phyloP scores from a whole-genome alignment of 2,329 filamentous ascomycete genomes.

The Fusarium mexicanum region DNA sequence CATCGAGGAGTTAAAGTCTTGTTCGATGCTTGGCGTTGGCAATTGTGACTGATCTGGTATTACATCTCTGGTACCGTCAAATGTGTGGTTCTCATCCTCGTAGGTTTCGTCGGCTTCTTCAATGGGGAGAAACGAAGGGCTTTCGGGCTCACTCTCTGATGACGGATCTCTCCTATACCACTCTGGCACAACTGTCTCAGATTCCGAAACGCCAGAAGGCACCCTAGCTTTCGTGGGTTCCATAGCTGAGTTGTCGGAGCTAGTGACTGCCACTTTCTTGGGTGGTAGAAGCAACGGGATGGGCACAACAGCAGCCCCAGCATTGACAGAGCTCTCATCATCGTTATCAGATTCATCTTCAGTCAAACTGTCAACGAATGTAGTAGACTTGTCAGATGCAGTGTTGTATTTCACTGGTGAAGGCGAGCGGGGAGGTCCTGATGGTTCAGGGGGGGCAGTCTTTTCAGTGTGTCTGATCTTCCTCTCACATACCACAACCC shows the following conservation, averaged over 20 bases:
- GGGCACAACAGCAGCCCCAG: slow-evolving; percentile 22
- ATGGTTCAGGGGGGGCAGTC: slow-evolving; percentile 37
- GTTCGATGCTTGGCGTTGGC: slow-evolving; percentile 29
- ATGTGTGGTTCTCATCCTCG: slow-evolving; percentile 1
- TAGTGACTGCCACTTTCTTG: slow-evolving; percentile 13
- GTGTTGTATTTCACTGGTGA: slow-evolving; percentile 30
- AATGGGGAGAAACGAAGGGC: slow-evolving; percentile 30
- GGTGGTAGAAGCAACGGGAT: slow-evolving; percentile 37
- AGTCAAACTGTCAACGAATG: slow-evolving; percentile 12
- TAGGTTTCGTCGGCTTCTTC: slow-evolving; percentile 30
- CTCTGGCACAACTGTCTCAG: slow-evolving; percentile 36
- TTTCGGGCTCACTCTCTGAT: slow-evolving; percentile 24
- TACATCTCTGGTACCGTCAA: slow-evolving; percentile 33
- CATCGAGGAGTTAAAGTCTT: slow-evolving; percentile 11
- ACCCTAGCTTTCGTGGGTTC: slow-evolving; percentile 28
- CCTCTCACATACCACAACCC: slow-evolving; percentile 81
- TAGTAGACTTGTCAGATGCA: slow-evolving; percentile 8
- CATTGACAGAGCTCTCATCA: slow-evolving; percentile 27
- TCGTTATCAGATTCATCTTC: slow-evolving; percentile 28
- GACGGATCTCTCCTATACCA: slow-evolving; percentile 22
- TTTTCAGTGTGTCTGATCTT: slow-evolving; percentile 75
- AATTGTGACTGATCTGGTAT: slow-evolving; percentile 13
- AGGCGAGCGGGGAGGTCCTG: slow-evolving; percentile 34
- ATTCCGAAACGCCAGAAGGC: slow-evolving; percentile 37
- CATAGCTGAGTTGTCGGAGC: neutral